phyloP scores from a whole-genome alignment of 78 protist species.

The Diacronema lutheri region DNA sequence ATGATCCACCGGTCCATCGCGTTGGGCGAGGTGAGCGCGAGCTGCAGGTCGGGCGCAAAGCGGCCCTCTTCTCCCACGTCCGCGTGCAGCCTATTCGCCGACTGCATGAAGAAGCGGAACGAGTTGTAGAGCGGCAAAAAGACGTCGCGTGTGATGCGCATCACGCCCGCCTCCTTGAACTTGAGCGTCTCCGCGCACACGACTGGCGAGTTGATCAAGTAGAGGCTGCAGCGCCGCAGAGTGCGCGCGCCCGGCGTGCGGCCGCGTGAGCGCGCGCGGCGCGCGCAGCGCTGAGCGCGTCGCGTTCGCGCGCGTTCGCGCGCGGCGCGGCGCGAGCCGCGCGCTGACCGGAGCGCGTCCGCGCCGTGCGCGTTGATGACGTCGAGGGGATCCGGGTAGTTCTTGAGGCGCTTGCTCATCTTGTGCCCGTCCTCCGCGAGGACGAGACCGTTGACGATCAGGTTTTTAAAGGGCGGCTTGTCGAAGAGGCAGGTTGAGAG shows the following conservation, averaged over 20 bases:
- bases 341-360: constrained; percentile 87
- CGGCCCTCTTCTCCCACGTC: neutral
- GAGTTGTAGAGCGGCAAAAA: constrained; percentile 96
- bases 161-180: constrained; percentile 70
- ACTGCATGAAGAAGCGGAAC: constrained; percentile 55
- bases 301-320: no score
- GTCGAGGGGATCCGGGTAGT: constrained; percentile 93
- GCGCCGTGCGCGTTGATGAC: constrained; percentile 93
- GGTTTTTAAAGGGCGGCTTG: constrained; percentile 94
- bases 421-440: constrained; percentile 93
- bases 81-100: neutral
- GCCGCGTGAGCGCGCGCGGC: no score
- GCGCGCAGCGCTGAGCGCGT: no score
- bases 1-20: constrained; percentile 94
- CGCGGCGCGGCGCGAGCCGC: no score
- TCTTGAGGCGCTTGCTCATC: constrained; percentile 96
- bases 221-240: constrained; percentile 56
- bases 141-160: constrained; percentile 82
- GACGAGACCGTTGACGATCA: constrained; percentile 98
- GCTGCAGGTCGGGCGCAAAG: constrained; percentile 41
- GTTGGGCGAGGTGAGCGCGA: constrained; percentile 65
- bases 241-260: neutral
- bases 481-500: constrained; percentile 95
- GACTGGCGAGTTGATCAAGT: constrained; percentile 97
- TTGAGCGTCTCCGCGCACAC: constrained; percentile 93